Base-by-base conservation (phyloP, 768 basidiomycete species). In the Trametes cubensis region DNA sequence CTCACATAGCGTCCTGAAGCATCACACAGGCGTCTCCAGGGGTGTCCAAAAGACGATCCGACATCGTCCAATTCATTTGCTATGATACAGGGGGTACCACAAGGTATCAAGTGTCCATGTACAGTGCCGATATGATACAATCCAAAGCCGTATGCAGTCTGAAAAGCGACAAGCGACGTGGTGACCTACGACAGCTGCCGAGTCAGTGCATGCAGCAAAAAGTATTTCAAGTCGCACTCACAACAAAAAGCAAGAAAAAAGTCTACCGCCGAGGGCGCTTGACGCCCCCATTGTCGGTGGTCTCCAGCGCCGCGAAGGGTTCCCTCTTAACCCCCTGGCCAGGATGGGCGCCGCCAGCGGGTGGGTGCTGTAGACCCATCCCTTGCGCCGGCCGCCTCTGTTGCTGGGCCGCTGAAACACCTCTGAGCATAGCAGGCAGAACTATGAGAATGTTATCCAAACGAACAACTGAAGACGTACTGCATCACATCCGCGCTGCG, bases 401-500 rank as follows among this genome's bases (percentile, higher is more conserved):
- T 40, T 10, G 23, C 44, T 62, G 64, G n/a, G 46, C 61, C 4
- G 54, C 17, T 1, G 46, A 2, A 18, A 46, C 30, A 0, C 58
- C 57, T n/a, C 62, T 64, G 52, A 13, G 34, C 34, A 34, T 28
- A 40, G 14, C 28, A 17, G 26, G 15, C 6, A 10, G 1, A 6
- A 15, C 1, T 20, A 38, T 8, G 17, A 52, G 34, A 7, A 42
- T n/a, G 51, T 25, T 48, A 30, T 18, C 28, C 1, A 6, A 3
- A 20, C 1, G 23, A 42, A 15, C 14, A 34, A 41, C 7, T 2
- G 4, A 18, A 17, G 17, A 63, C 67, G 34, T 40, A 68, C 67
- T 66, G 60, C 67, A 68, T 68, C 10, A 57, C 53, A 26, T 66
- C 67, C 6, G 67, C 67, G 21, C 28, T 68, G 23, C 67, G 65